Evolutionary conservation across 2,329 filamentous ascomycete species (phyloP).

Genomic region (Aspergillus neoniger): DNA sequence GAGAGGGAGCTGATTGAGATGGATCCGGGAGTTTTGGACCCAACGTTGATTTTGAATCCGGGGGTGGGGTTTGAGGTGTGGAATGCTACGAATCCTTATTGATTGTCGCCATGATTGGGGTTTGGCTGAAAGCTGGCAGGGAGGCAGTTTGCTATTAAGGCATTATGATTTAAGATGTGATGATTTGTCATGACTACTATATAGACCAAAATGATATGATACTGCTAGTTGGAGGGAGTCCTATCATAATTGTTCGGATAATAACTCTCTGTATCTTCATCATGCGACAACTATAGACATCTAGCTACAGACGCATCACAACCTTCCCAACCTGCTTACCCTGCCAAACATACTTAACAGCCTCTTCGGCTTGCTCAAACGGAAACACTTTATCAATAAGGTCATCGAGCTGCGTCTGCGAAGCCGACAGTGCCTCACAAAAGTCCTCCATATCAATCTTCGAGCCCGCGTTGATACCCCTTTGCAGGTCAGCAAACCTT

Average conservation of each 20-base stretch:
- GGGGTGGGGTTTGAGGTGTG: not conserved
- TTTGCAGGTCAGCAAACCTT: slow-evolving; percentile 4
- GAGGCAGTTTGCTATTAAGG: no score
- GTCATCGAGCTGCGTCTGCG: slow-evolving; percentile 32
- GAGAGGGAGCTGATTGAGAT: not conserved
- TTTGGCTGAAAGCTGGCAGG: no score
- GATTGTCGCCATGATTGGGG: not conserved
- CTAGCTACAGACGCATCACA: slow-evolving; percentile 23
- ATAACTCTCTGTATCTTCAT: no score
- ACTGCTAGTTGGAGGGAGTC: no score
- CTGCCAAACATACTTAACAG: slow-evolving; percentile 46
- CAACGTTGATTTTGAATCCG: not conserved
- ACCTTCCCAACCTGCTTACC: slow-evolving; percentile 50
- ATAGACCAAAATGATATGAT: no score
- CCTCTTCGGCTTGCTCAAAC: slow-evolving; percentile 47
- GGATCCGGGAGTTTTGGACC: not conserved
- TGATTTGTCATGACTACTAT: no score
- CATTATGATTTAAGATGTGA: no score
- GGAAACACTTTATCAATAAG: slow-evolving; percentile 42
- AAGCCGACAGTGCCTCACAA: slow-evolving; percentile 35
- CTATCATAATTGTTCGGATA: no score
- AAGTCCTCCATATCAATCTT: slow-evolving; percentile 46
- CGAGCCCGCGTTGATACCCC: slow-evolving; percentile 47
- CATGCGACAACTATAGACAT: not conserved
- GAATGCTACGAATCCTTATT: not conserved